Percentiles rank a stretch among this genome's conserved stretches.
Conservation (phyloP, 257 asterid species). For the Parsonsia alboflavescens region DNA sequence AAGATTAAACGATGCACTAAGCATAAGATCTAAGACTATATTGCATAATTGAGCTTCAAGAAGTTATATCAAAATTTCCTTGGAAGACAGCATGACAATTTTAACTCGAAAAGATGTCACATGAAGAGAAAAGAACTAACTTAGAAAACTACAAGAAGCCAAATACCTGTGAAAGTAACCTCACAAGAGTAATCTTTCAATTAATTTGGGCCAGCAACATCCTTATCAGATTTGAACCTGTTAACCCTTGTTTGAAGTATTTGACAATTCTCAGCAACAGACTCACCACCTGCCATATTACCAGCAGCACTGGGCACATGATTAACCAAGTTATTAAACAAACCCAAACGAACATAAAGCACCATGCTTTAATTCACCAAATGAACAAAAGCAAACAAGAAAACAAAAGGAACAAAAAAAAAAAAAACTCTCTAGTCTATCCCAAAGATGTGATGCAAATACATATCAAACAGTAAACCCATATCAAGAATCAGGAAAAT, state of each 20-base stretch:
- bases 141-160: slow-evolving; percentile 11
- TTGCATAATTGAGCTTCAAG: background rate
- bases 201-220: slow-evolving; percentile 38
- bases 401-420: too few species aligned
- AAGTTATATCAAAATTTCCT: background rate
- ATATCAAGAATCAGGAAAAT: background rate
- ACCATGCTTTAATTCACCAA: background rate
- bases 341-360: background rate
- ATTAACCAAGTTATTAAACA: background rate
- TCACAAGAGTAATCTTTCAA: slow-evolving; percentile 85
- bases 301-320: slow-evolving; percentile 1
- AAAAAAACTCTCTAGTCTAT: background rate
- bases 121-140: background rate
- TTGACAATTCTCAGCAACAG: slow-evolving; percentile 89
- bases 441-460: background rate
- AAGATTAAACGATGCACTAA: background rate
- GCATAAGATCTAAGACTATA: background rate
- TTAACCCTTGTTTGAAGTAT: slow-evolving; percentile 93
- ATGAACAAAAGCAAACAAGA: background rate
- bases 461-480: background rate
- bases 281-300: slow-evolving; percentile 75
- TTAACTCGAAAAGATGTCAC: background rate
- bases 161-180: slow-evolving; percentile 66
- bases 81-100: background rate
- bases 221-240: slow-evolving; percentile 65